Evolutionary conservation across 257 asterid genomes (phyloP).

Genomic region (Orobanche coerulescens): DNA sequence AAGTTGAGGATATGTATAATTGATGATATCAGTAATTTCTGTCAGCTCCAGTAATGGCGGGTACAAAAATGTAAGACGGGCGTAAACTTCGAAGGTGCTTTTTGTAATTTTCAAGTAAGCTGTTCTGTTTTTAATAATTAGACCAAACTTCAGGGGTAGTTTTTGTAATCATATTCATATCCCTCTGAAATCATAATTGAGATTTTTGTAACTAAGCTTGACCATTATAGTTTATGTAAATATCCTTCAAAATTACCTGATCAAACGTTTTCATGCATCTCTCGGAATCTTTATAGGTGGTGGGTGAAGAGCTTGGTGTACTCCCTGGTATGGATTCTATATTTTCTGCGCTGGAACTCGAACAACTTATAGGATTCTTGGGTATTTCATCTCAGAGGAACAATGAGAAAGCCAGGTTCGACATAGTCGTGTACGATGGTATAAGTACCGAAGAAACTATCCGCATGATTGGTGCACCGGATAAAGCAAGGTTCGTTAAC

Average conservation of each 20-base stretch:
- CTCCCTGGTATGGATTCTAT: constrained; percentile 99
- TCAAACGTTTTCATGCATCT: constrained; percentile 13
- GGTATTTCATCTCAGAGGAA: constrained; percentile 26
- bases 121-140: too few relatives aligned
- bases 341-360: constrained; percentile 74
- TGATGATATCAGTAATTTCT: too few relatives aligned
- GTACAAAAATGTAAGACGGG: too few relatives aligned
- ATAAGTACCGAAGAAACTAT: constrained; percentile 77
- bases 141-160: too few relatives aligned
- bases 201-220: not conserved
- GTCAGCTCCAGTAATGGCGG: too few relatives aligned
- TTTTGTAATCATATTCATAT: too few relatives aligned
- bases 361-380: constrained; percentile 46
- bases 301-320: constrained; percentile 94
- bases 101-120: too few relatives aligned
- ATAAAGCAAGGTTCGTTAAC: constrained; percentile 62
- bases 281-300: constrained; percentile 50
- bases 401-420: constrained; percentile 40
- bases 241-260: not conserved
- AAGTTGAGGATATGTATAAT: too few relatives aligned
- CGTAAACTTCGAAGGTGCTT: too few relatives aligned
- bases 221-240: too few relatives aligned
- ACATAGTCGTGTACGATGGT: constrained; percentile 74
- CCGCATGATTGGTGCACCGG: constrained; percentile 75
- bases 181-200: too few relatives aligned